Conservation (phyloP, 345 rosid species). For the Capsella bursapastoris region DNA sequence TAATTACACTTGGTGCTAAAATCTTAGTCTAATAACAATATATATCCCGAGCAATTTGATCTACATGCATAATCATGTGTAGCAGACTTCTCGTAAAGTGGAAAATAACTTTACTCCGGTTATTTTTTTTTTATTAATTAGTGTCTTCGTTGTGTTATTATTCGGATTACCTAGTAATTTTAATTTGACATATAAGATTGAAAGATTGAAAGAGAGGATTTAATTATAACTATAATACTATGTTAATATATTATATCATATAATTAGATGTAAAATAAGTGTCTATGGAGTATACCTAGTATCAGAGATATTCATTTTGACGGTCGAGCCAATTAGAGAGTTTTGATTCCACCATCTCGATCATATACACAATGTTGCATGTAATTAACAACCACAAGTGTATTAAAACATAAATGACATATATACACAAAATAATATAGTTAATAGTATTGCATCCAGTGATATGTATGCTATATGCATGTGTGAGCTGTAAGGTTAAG, state of each 20-base stretch:
- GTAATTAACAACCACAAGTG: not conserved
- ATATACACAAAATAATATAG: not conserved
- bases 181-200: not conserved
- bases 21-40: no score
- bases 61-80: no score
- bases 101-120: no score
- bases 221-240: not conserved
- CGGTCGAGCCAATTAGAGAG: slow-evolving; percentile 5
- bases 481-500: slow-evolving; percentile 47
- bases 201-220: not conserved
- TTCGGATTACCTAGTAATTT: not conserved
- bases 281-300: not conserved
- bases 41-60: no score
- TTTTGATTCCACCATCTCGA: slow-evolving; percentile 1
- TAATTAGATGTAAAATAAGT: not conserved
- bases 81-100: no score
- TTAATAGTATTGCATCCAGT: slow-evolving; percentile 17
- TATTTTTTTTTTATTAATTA: no score
- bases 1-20: no score
- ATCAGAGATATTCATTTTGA: not conserved
- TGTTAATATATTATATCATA: not conserved
- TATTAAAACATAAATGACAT: not conserved
- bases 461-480: slow-evolving; percentile 34
- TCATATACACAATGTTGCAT: not conserved
- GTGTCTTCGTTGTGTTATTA: no score